Evolutionary conservation across 2,329 filamentous ascomycete genomes (phyloP).

Genomic region (Cryphonectria nitschkei): DNA sequence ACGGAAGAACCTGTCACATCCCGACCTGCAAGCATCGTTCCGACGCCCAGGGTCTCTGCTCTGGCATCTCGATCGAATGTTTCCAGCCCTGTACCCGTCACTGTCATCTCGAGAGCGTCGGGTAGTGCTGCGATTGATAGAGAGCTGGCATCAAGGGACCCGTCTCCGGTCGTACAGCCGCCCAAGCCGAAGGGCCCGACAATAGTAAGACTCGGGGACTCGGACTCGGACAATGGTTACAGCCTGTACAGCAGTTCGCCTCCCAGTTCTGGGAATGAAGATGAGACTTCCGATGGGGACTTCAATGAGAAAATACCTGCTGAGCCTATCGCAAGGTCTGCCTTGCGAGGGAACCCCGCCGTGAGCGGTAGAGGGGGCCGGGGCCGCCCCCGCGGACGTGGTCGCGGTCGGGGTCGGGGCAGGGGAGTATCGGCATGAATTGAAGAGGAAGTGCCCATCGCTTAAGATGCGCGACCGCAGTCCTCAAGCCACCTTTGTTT

Average conservation of each 20-base stretch:
- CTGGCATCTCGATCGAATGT: conserved; percentile 15
- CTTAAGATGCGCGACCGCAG: background rate
- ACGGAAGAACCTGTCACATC: conserved; percentile 33
- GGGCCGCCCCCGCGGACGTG: conserved; percentile 13
- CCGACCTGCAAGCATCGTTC: conserved; percentile 24
- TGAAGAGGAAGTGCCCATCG: no score
- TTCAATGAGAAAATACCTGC: conserved; percentile 26
- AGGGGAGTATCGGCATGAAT: conserved; percentile 24
- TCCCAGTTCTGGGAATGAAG: conserved; percentile 23
- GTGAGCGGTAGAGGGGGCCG: conserved; percentile 18
- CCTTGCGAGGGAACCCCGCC: conserved; percentile 19
- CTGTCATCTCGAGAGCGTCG: conserved; percentile 12
- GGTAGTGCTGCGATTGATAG: conserved; percentile 7
- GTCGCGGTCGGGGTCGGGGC: conserved; percentile 23
- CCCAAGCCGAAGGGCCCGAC: conserved; percentile 36
- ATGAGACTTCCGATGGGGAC: conserved; percentile 25
- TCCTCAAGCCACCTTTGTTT: background rate
- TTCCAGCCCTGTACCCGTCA: conserved; percentile 3
- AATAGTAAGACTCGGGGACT: conserved; percentile 39
- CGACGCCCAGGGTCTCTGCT: conserved; percentile 16
- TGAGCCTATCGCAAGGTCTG: conserved; percentile 29
- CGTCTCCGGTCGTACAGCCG: conserved; percentile 23
- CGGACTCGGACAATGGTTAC: conserved; percentile 31
- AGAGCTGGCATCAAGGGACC: background rate
- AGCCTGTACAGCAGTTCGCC: conserved; percentile 21